These are phyloP conservation scores for Straminergon stramineum DNA, from an alignment of 225 moss, liverwort and hornwort species.

Conservation along the genomic window DNA sequence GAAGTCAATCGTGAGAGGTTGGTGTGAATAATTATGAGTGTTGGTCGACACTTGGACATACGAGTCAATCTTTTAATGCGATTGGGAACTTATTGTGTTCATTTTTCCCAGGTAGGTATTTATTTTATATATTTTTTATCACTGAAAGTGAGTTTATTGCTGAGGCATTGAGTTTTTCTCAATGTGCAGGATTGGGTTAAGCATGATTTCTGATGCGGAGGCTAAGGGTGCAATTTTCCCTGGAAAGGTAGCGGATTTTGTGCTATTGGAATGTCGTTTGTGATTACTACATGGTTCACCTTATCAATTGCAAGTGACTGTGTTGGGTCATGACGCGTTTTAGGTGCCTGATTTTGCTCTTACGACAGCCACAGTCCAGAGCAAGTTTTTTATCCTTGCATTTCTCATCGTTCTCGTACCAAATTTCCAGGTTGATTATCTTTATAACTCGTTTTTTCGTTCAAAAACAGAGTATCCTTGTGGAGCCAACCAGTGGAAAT, in stretches of 20 bases:
- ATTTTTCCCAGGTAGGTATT: background rate
- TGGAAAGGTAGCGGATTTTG: constrained; percentile 50
- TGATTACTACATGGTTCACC: background rate
- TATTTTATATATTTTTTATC: background rate
- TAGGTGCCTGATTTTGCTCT: background rate
- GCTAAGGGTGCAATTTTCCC: constrained; percentile 63
- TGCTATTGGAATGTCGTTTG: background rate
- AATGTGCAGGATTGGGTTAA: constrained; percentile 72
- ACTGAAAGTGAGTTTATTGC: background rate
- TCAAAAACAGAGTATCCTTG: constrained; percentile 61
- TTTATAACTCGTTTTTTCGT: background rate
- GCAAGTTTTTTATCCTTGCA: background rate
- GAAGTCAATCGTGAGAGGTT: background rate
- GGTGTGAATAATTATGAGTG: background rate
- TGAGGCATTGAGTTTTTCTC: background rate
- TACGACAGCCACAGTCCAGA: background rate
- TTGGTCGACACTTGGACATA: background rate
- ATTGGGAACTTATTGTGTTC: background rate
- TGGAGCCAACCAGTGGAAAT: constrained; percentile 96
- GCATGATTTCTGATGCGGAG: constrained; percentile 93
- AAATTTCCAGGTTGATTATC: background rate
- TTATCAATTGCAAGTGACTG: background rate
- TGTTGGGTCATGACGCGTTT: background rate
- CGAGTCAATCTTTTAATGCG: background rate
- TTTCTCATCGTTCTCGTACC: background rate